Conservation (phyloP, 805 yeast genomes). For the Lipomyces orientalis region DNA sequence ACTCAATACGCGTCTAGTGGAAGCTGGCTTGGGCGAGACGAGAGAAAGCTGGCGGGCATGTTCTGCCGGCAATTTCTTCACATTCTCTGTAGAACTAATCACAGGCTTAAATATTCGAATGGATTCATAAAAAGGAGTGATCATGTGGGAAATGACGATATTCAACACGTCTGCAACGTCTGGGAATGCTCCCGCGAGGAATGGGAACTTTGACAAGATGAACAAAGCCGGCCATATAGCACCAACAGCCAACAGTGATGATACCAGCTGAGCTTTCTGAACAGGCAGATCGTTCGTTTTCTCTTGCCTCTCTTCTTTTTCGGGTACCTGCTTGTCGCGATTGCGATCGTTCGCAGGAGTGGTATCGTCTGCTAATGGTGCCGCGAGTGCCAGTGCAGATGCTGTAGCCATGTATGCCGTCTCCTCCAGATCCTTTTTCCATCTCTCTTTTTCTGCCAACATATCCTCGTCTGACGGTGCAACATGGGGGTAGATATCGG, state of each 20-base stretch:
- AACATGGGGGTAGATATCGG: slow-evolving; percentile 62
- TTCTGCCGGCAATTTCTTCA: slow-evolving; percentile 17
- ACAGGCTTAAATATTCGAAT: slow-evolving; percentile 10
- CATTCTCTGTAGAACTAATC: slow-evolving; percentile 10
- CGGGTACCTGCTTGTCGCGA: slow-evolving; percentile 44
- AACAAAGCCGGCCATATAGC: slow-evolving; percentile 65
- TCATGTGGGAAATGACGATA: slow-evolving; percentile 55
- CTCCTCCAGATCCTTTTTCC: slow-evolving; percentile 57
- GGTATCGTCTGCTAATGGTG: slow-evolving; percentile 70
- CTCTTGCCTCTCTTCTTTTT: slow-evolving; percentile 19
- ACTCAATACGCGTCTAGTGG: slow-evolving; percentile 25
- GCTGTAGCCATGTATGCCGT: slow-evolving; percentile 67
- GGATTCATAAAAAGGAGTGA: slow-evolving; percentile 55
- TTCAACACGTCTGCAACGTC: slow-evolving; percentile 56
- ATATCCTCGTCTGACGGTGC: slow-evolving; percentile 59
- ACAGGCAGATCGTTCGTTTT: slow-evolving; percentile 22
- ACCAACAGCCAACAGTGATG: slow-evolving; percentile 63
- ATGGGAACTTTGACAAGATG: slow-evolving; percentile 66
- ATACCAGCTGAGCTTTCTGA: slow-evolving; percentile 56
- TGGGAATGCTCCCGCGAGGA: slow-evolving; percentile 59
- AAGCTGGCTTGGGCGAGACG: slow-evolving; percentile 14
- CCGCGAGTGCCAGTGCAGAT: slow-evolving; percentile 85
- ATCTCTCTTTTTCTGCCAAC: slow-evolving; percentile 51
- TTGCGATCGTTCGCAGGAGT: not conserved
- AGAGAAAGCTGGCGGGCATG: not conserved